Evolutionary conservation across 768 basidiomycete genomes (phyloP), one percentile per base, ranked within the genome.

Genomic region (Collybiopsis luxurians): DNA sequence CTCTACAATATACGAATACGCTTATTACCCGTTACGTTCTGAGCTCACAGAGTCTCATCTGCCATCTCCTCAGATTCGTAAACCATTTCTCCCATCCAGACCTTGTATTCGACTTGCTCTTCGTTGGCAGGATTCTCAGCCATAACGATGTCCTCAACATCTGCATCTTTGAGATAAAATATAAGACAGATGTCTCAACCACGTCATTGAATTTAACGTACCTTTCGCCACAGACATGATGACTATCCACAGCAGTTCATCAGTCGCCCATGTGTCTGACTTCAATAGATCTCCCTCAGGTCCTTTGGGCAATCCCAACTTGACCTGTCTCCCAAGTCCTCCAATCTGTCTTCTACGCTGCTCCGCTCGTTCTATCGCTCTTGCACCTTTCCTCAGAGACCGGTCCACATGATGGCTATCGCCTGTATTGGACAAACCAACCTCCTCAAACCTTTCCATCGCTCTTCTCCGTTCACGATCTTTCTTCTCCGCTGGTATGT

Each of bases 341-440:
- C 50, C 50, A 7, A 51, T 51, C 36, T 39, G 21, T n/a, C 50
- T 51, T 21, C 50, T 51, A 1, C 50, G 34, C 36, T 9, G 31
- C 19, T 36, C 50, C 21, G 50, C 50, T 23, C 50, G 50, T 24
- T 51, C 50, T 24, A 51, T 51, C 23, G 50, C 50, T 36, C 50
- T 51, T 12, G 36, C 50, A 4, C 50, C 50, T n/a, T 49, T 49
- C 28, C 48, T 31, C 17, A 21, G 11, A 15, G 50, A 39, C 24
- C 38, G 34, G 26, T 51, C 36, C 24, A 39, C 23, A 6, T 26
- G 19, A 17, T 24, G 24, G n/a, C 31, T 21, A 21, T 27, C 21
- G 6, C 13, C 12, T 19, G 21, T 45, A 13, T 21, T 12, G 24
- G 44, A 13, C 19, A 51, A 19, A 13, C 50, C 50, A 10, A 23